Conservation (phyloP, 805 yeast species). For the Wickerhamomyces hampshirensis region DNA sequence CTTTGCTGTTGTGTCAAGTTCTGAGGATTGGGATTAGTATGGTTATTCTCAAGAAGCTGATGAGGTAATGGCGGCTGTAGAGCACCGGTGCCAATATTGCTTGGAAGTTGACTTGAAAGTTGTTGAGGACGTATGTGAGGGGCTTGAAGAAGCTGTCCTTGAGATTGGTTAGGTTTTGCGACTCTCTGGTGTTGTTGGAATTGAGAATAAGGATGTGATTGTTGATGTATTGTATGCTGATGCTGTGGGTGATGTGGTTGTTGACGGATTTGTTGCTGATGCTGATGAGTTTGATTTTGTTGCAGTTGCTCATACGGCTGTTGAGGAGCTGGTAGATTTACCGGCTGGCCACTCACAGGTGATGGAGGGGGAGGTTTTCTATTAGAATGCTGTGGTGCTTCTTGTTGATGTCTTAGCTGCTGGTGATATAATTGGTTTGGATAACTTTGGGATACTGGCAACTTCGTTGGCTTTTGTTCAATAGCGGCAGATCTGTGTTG, state of each 20-base stretch:
- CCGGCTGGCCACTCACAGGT: conserved; percentile 6
- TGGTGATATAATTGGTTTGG: conserved; percentile 13
- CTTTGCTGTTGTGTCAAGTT: not conserved
- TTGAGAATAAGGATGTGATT: conserved; percentile 2
- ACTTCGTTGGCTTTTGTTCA: conserved; percentile 1
- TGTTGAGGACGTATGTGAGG: not conserved
- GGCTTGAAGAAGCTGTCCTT: conserved; percentile 1
- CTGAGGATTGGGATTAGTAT: not conserved
- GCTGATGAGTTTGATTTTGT: conserved; percentile 14
- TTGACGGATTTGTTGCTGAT: conserved; percentile 16
- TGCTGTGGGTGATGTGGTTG: conserved; percentile 6
- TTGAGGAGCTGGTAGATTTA: conserved; percentile 17
- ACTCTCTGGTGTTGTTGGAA: conserved; percentile 8
- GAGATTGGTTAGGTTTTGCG: conserved; percentile 2
- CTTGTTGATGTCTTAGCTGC: conserved; percentile 18
- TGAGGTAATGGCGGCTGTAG: too few species aligned
- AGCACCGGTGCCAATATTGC: too few species aligned
- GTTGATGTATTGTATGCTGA: not conserved
- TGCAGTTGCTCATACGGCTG: conserved; percentile 13
- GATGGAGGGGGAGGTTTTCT: conserved; percentile 9
- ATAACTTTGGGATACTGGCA: too few species aligned
- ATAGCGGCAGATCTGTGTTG: conserved; percentile 2
- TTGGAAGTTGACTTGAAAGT: not conserved
- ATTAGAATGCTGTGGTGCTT: conserved; percentile 2
- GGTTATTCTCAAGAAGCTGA: too few species aligned